Evolutionary conservation across 2,329 filamentous ascomycete genomes (phyloP).

Genomic region (Monilinia aucupariae): DNA sequence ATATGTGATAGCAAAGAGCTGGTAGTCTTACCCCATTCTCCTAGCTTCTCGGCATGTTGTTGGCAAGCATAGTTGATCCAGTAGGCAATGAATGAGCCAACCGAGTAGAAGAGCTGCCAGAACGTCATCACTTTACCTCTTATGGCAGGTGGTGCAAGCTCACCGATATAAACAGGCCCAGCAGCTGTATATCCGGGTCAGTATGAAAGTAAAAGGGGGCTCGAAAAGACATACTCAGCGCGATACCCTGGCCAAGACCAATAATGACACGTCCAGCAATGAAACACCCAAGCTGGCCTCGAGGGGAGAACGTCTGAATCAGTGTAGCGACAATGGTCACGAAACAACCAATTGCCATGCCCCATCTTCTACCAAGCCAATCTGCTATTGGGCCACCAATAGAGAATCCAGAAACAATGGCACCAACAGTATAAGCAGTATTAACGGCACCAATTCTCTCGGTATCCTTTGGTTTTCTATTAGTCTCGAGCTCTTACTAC

Average conservation of each 20-base stretch:
- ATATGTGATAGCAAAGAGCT: neutral
- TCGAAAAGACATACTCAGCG: conserved; percentile 45
- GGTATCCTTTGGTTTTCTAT: conserved; percentile 22
- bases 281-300: conserved; percentile 57
- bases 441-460: conserved; percentile 54
- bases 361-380: conserved; percentile 55
- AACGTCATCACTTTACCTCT: conserved; percentile 64
- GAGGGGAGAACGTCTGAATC: conserved; percentile 60
- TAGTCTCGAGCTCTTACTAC: neutral
- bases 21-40: conserved; percentile 50
- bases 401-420: conserved; percentile 64
- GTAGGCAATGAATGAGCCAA: conserved; percentile 39
- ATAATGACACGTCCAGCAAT: conserved; percentile 64
- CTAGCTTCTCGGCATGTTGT: conserved; percentile 34
- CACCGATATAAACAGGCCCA: conserved; percentile 66
- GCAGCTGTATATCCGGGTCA: conserved; percentile 42
- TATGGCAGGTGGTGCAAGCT: conserved; percentile 59
- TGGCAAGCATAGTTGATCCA: conserved; percentile 28
- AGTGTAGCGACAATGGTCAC: conserved; percentile 64
- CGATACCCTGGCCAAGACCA: conserved; percentile 62
- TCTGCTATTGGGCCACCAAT: conserved; percentile 58
- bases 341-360: conserved; percentile 60
- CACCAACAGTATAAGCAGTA: conserved; percentile 65
- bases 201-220: neutral
- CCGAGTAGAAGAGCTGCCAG: conserved; percentile 64